Evolutionary conservation across 108 stramenopile species (phyloP), one percentile per base, ranked within the genome.

Genomic region (Fistulifera solaris): DNA sequence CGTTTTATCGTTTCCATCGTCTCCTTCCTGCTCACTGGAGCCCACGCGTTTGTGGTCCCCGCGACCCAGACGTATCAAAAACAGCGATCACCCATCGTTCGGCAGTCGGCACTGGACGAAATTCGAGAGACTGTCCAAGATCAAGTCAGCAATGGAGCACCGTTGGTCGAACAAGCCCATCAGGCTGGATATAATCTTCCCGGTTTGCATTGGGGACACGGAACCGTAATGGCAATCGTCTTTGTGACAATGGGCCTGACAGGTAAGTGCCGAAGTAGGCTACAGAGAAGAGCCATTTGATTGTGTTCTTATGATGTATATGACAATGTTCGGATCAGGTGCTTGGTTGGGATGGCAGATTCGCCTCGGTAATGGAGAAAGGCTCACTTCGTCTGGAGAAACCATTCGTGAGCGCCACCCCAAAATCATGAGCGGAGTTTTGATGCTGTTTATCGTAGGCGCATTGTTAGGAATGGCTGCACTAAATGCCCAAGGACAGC

Each of bases 321-420:
- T n/a, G n/a, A n/a, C n/a, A n/a, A n/a, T n/a, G n/a, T n/a, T n/a
- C 8, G 3, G 6, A 3, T 35, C 31, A 35, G 49, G 21, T 45
- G 50, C 64, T 0, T 65, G 18, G 24, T 19, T 77, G 54, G 76
- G 76, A 6, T 73, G 71, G 71, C 67, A 72, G 42, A 73, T 73
- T 22, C 61, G 76, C 17, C 45, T 60, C 11, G 76, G 76, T 13
- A 68, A 77, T 27, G 73, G 73, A 13, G 62, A 66, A 23, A 64
- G 60, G 25, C 53, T 56, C 1, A 69, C 70, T 48, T 67, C 73
- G 24, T 42, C 70, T 8, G 76, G 76, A 18, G 71, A 77, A 14
- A 73, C 76, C 8, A 60, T 68, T 35, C 71, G 76, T 22, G 71
- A 71, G 43, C 42, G 56, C 13, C 76, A 77, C 45, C 76, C 76